Percentiles rank a stretch among this genome's conserved stretches.
Conservation (phyloP, 805 yeast genomes). For the Hanseniaspora lachancei region DNA sequence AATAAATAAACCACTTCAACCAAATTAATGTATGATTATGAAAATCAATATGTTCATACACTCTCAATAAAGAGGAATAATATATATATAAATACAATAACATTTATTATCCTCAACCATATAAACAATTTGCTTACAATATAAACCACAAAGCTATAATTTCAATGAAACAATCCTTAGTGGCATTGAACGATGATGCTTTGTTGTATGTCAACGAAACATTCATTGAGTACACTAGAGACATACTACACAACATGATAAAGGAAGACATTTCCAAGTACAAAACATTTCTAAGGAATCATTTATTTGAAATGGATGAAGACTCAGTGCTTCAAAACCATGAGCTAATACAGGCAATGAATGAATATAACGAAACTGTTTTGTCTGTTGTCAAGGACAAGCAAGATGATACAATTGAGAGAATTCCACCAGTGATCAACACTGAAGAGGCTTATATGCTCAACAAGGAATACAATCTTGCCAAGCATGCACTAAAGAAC, state of each 20-base stretch:
- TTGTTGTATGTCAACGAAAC: slow-evolving; percentile 2
- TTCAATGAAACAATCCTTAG: slow-evolving; percentile 5
- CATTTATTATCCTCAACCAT: no score
- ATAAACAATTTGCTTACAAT: no score
- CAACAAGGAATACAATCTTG: slow-evolving; percentile 5
- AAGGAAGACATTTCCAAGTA: slow-evolving; percentile 8
- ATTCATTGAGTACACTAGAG: slow-evolving; percentile 7
- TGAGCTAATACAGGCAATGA: neutral
- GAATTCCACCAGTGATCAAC: slow-evolving; percentile 1
- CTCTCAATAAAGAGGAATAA: no score
- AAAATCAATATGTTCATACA: no score
- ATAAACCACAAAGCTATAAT: no score
- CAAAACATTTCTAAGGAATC: neutral
- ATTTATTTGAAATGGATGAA: slow-evolving; percentile 1
- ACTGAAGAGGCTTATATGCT: slow-evolving; percentile 6
- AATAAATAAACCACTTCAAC: no score
- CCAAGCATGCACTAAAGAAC: slow-evolving; percentile 2
- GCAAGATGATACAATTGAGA: neutral
- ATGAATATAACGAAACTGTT: neutral
- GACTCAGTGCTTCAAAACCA: neutral
- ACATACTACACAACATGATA: neutral
- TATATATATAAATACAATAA: no score
- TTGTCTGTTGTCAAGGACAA: neutral
- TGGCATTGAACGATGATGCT: slow-evolving; percentile 2
- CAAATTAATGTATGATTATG: no score